phyloP scores from a whole-genome alignment of 2,329 filamentous ascomycete genomes.

The Trichocomaceae sp. region DNA sequence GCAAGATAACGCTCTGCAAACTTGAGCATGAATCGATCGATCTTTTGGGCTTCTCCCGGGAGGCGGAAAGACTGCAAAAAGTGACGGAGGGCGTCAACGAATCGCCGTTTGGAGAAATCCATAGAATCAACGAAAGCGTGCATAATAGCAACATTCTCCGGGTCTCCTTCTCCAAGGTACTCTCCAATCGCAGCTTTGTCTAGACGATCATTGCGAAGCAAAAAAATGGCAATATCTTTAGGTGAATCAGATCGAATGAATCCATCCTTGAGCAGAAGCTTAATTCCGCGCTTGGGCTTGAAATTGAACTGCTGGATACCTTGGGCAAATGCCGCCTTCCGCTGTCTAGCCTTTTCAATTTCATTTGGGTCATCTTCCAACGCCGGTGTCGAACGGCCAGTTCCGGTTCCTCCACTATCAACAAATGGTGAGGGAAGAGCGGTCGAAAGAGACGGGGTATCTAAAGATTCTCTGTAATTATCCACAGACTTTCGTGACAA shows the following conservation, averaged over 20 bases:
- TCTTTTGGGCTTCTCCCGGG: constrained; percentile 95
- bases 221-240: constrained; percentile 75
- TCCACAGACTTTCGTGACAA: constrained; percentile 50
- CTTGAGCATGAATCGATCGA: constrained; percentile 98
- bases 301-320: constrained; percentile 92
- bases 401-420: constrained; percentile 54
- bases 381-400: constrained; percentile 58
- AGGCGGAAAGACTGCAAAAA: constrained; percentile 93
- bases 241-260: constrained; percentile 78
- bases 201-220: constrained; percentile 72
- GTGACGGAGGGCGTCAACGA: constrained; percentile 83
- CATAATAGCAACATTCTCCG: constrained; percentile 94
- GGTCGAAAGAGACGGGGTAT: constrained; percentile 51
- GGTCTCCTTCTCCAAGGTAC: constrained; percentile 86
- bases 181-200: constrained; percentile 93
- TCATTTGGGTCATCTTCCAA: constrained; percentile 86
- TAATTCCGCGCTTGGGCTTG: constrained; percentile 92
- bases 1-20: constrained; percentile 94
- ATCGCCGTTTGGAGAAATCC: constrained; percentile 86
- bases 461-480: constrained; percentile 66
- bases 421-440: constrained; percentile 42
- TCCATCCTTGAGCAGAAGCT: constrained; percentile 71
- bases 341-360: constrained; percentile 88
- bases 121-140: constrained; percentile 94
- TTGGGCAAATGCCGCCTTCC: constrained; percentile 85